These are phyloP conservation scores for Amniculicola lignicola DNA, from an alignment of 495 filamentous ascomycete genomes.

Conservation along the genomic window DNA sequence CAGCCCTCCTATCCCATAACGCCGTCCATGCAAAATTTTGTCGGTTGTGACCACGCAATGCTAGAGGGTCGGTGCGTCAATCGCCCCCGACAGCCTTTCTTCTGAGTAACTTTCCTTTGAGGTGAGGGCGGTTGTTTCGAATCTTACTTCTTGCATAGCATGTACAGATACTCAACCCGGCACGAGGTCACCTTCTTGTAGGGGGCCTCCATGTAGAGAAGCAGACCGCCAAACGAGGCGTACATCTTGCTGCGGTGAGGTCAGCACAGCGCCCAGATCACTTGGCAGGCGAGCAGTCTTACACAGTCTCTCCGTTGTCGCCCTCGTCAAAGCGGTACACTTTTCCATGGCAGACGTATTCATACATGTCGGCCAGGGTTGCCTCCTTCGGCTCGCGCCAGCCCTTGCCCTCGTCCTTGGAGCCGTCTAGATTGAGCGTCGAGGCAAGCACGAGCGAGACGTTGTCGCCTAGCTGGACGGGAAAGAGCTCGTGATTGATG, in stretches of 20 bases:
- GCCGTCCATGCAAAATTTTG: conserved; percentile 23
- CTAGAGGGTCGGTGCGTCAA: too few species aligned
- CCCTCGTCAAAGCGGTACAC: conserved; percentile 95
- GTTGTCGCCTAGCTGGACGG: conserved; percentile 65
- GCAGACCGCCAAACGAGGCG: conserved; percentile 84
- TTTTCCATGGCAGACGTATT: conserved; percentile 98
- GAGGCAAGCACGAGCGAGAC: conserved; percentile 76
- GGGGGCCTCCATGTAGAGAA: conserved; percentile 87
- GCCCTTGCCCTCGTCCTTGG: conserved; percentile 62
- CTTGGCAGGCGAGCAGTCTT: background rate
- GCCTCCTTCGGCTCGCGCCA: conserved; percentile 79
- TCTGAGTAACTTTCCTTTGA: background rate
- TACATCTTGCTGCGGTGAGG: conserved; percentile 70
- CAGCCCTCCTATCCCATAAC: conserved; percentile 7
- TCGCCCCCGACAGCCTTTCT: too few species aligned
- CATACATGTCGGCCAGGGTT: conserved; percentile 84
- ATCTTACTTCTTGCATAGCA: conserved; percentile 86
- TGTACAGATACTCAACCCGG: conserved; percentile 87
- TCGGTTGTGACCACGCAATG: background rate
- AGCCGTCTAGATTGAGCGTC: conserved; percentile 81
- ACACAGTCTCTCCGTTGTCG: conserved; percentile 52
- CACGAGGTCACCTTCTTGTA: conserved; percentile 92
- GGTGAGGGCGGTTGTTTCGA: background rate
- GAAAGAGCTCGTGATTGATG: conserved; percentile 91
- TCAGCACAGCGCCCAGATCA: conserved; percentile 18